Evolutionary conservation across 1,284 basidiomycete genomes (phyloP).

Genomic region (Polyporus tsugae): DNA sequence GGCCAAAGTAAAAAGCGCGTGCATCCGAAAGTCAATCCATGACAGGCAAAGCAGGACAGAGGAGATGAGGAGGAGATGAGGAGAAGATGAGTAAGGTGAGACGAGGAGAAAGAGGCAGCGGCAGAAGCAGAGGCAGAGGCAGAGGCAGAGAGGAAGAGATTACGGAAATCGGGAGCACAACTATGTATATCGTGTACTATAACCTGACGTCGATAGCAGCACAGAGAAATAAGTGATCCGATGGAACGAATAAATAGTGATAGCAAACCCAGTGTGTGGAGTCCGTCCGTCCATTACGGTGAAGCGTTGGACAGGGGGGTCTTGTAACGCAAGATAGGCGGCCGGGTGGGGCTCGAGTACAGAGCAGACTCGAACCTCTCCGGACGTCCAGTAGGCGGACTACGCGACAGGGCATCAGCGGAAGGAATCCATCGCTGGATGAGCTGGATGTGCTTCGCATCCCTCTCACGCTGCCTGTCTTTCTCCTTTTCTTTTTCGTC

Average conservation of each 20-base stretch:
- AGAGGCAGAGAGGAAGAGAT: slow-evolving; percentile 26
- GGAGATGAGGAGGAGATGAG: slow-evolving; percentile 9
- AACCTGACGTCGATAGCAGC: slow-evolving; percentile 33
- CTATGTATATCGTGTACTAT: slow-evolving; percentile 37
- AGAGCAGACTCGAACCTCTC: slow-evolving; percentile 28
- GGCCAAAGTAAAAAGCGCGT: slow-evolving; percentile 25
- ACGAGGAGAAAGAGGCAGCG: slow-evolving; percentile 6
- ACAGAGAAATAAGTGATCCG: slow-evolving; percentile 34
- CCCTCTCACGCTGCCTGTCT: slow-evolving; percentile 37
- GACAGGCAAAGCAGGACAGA: slow-evolving; percentile 23
- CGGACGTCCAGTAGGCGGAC: slow-evolving; percentile 38
- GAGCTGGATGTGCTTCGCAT: slow-evolving; percentile 40
- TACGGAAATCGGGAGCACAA: slow-evolving; percentile 26
- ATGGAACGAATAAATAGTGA: slow-evolving; percentile 33
- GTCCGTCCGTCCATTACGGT: slow-evolving; percentile 31
- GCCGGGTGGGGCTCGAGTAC: slow-evolving; percentile 25
- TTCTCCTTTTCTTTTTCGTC: slow-evolving; percentile 44
- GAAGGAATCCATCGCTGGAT: slow-evolving; percentile 45
- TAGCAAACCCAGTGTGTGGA: slow-evolving; percentile 28
- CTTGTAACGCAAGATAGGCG: slow-evolving; percentile 38
- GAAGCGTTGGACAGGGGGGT: slow-evolving; percentile 41
- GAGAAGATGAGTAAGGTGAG: slow-evolving; percentile 13
- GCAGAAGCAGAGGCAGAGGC: background rate
- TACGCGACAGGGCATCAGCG: slow-evolving; percentile 36
- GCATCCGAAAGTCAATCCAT: slow-evolving; percentile 34